These are phyloP conservation scores for Scedosporium apiospermum DNA, from an alignment of 2,329 filamentous ascomycete species.

Conservation along the genomic window DNA sequence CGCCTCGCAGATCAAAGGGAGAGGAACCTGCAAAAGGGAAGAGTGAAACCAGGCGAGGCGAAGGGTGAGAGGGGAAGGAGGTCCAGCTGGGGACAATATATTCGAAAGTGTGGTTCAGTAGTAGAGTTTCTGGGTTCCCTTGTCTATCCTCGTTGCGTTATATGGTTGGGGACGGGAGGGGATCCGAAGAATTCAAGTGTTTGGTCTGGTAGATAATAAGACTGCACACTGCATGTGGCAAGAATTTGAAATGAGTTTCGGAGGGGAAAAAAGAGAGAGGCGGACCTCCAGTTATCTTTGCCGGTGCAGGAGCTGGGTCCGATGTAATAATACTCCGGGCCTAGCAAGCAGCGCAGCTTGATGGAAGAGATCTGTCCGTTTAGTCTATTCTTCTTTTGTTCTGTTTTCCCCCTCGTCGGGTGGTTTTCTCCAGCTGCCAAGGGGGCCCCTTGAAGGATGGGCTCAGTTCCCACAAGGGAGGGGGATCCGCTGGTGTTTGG, in stretches of 20 bases:
- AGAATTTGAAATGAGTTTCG: not conserved
- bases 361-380: not conserved
- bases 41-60: not conserved
- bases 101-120: not conserved
- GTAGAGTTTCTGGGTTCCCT: not conserved
- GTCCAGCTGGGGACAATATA: constrained; percentile 2
- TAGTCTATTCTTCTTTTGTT: not conserved
- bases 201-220: constrained; percentile 2
- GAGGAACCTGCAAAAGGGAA: not conserved
- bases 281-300: not conserved
- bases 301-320: not conserved
- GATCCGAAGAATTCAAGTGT: constrained; percentile 1
- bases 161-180: not conserved
- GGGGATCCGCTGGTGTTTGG: not conserved
- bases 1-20: not conserved
- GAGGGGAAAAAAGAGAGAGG: not conserved
- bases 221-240: not conserved
- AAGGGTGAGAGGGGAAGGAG: not conserved
- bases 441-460: not conserved
- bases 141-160: not conserved
- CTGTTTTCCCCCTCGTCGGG: not conserved
- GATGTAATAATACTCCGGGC: not conserved
- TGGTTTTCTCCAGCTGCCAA: not conserved
- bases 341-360: not conserved
- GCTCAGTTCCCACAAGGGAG: not conserved